Base-by-base conservation (phyloP, 2,329 filamentous ascomycete genomes). In the Fusarium temperatum region DNA sequence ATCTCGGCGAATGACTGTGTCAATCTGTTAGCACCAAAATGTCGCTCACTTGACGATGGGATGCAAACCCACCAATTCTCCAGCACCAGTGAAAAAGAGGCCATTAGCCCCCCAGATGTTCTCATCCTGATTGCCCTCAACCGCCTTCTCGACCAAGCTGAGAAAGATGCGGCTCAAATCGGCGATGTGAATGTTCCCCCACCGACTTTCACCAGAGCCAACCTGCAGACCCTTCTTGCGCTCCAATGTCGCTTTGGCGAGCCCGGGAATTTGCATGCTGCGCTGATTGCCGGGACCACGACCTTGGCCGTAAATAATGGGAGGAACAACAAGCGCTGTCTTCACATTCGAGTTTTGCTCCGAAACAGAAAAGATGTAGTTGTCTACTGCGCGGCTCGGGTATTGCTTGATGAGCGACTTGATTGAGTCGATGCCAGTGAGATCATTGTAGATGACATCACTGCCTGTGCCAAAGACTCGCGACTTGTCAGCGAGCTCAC, bases 261-360 rank as follows among this genome's bases (percentile, higher is more conserved):
- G 44, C 5, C 51, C 77, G 0, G 83, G 84, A n/a, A 84, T 75
- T 68, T 85, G 83, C 1, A 84, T 78, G 63, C 83, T 85, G 12
- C 83, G 77, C 68, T 80, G 76, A 55, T 84, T 84, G 6, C 77
- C 73, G 0, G 81, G 78, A 0, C 84, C 84, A 26, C 78, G 59
- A 7, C 82, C 84, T 24, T 71, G 51, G 8, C 84, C 84, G 55
- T 85, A 85, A 56, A 84, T 82, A 1, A 81, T 77, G 15, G 82
- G 82, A 12, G 80, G 80, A n/a, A 78, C 63, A 14, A 83, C 75
- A 12, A 84, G 53, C 1, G 82, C 82, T 0, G 81, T 82, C 41
- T 79, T 80, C 8, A 83, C 68, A 10, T 63, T 47, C 0, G 79
- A 51, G 1, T 56, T 60, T 3, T 71, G 30, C 17, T 68, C 50